Conservation (phyloP, 2,329 filamentous ascomycete genomes). For the Sphaerulina musiva region DNA sequence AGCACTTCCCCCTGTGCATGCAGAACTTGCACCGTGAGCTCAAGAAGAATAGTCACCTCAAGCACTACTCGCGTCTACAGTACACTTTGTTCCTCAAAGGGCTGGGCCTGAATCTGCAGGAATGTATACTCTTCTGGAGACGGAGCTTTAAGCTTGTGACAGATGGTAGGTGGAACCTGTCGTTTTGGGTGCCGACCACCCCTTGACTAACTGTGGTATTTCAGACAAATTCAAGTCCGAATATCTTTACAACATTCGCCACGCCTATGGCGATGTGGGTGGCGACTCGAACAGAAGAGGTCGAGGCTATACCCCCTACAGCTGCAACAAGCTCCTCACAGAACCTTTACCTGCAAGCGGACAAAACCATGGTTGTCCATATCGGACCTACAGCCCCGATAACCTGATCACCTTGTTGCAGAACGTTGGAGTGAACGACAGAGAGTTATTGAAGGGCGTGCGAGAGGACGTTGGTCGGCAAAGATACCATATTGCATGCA, state of each 20-base stretch:
- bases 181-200: not conserved
- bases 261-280: slow-evolving; percentile 89
- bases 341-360: slow-evolving; percentile 81
- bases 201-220: not conserved
- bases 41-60: slow-evolving; percentile 81
- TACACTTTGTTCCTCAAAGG: slow-evolving; percentile 97
- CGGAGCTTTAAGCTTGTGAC: slow-evolving; percentile 76
- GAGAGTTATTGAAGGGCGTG: slow-evolving; percentile 69
- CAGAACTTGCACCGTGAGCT: slow-evolving; percentile 79
- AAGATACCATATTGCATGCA: slow-evolving; percentile 92
- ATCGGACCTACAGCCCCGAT: slow-evolving; percentile 82
- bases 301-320: slow-evolving; percentile 82
- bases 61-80: slow-evolving; percentile 87
- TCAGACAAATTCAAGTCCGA: slow-evolving; percentile 89
- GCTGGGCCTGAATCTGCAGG: slow-evolving; percentile 84
- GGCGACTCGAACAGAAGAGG: slow-evolving; percentile 83
- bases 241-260: slow-evolving; percentile 95
- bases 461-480: slow-evolving; percentile 83
- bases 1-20: slow-evolving; percentile 92
- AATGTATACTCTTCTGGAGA: slow-evolving; percentile 88
- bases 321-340: slow-evolving; percentile 89
- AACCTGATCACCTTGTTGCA: slow-evolving; percentile 75
- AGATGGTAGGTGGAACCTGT: slow-evolving; percentile 44
- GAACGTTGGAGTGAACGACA: slow-evolving; percentile 70
- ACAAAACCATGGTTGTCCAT: slow-evolving; percentile 88